These are phyloP conservation scores for Entelexis paramagnoliae DNA, from an alignment of 1,139 yeast genomes.

Conservation along the genomic window DNA sequence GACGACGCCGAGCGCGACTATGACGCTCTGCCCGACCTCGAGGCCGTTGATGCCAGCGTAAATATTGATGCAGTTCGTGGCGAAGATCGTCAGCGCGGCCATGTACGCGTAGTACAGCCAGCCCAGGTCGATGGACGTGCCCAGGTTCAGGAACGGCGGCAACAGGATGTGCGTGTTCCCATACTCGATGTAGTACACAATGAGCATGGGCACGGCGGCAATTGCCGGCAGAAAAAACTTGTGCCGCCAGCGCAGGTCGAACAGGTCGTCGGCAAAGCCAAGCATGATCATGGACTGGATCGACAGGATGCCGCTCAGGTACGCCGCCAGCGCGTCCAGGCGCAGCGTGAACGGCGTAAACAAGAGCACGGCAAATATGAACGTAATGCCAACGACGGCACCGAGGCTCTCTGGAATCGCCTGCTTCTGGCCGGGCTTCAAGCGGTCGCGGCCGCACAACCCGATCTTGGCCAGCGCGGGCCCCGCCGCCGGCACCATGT, in stretches of 20 bases:
- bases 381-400: constrained; percentile 70
- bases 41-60: constrained; percentile 93
- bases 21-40: constrained; percentile 89
- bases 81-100: constrained; percentile 84
- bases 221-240: constrained; percentile 91
- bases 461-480: constrained; percentile 67
- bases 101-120: constrained; percentile 71
- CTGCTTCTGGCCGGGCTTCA: constrained; percentile 44
- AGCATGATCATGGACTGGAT: constrained; percentile 72
- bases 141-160: constrained; percentile 46
- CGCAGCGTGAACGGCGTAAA: constrained; percentile 81
- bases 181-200: constrained; percentile 88
- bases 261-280: constrained; percentile 89
- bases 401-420: constrained; percentile 93
- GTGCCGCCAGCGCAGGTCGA: constrained; percentile 95
- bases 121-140: constrained; percentile 61
- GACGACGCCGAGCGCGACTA: constrained; percentile 59
- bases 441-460: constrained; percentile 69
- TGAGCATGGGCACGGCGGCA: constrained; percentile 80
- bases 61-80: constrained; percentile 94
- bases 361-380: constrained; percentile 67
- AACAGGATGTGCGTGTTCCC: constrained; percentile 85
- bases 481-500: constrained; percentile 29
- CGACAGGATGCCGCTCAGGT: constrained; percentile 72
- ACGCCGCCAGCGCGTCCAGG: constrained; percentile 59